Conservation (phyloP, 2,329 filamentous ascomycete genomes). For the Penicillium sp. region DNA sequence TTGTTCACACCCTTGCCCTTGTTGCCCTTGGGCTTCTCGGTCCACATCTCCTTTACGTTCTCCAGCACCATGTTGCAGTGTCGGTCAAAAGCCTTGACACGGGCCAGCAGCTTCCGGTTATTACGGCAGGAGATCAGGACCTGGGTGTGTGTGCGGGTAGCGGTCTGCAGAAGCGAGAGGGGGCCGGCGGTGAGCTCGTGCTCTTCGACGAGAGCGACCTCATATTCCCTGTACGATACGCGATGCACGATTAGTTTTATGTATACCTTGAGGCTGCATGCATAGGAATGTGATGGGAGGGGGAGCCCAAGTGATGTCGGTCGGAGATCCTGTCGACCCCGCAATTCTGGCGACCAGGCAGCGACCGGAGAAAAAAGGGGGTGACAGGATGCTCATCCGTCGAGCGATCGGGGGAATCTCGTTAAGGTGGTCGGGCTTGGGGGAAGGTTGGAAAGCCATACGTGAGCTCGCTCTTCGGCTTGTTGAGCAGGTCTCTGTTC, state of each 20-base stretch:
- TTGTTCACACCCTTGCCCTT: slow-evolving; percentile 98
- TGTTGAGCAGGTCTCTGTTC: slow-evolving; percentile 78
- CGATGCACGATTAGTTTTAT: slow-evolving; percentile 25
- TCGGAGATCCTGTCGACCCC: slow-evolving; percentile 14
- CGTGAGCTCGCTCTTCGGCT: slow-evolving; percentile 90
- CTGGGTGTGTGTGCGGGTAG: slow-evolving; percentile 90
- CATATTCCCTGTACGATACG: slow-evolving; percentile 69
- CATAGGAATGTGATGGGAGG: slow-evolving; percentile 16
- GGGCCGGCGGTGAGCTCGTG: slow-evolving; percentile 79
- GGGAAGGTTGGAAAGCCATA: slow-evolving; percentile 52
- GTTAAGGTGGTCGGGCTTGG: background rate
- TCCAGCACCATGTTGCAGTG: slow-evolving; percentile 99
- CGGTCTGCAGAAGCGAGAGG: slow-evolving; percentile 93
- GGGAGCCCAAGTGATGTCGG: slow-evolving; percentile 6
- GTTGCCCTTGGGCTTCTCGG: slow-evolving; percentile 81
- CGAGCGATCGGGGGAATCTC: background rate
- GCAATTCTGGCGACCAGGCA: slow-evolving; percentile 10
- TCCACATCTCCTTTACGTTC: slow-evolving; percentile 99
- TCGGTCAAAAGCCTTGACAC: slow-evolving; percentile 97
- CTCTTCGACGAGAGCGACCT: slow-evolving; percentile 78
- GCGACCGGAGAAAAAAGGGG: slow-evolving; percentile 8
- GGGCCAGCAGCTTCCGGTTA: slow-evolving; percentile 95
- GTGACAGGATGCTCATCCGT: slow-evolving; percentile 5
- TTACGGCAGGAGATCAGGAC: slow-evolving; percentile 97
- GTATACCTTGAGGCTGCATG: slow-evolving; percentile 14